Evolutionary conservation across 805 yeast genomes (phyloP), one percentile per base, ranked within the genome.

Genomic region (Saturnispora serradocipensis): DNA sequence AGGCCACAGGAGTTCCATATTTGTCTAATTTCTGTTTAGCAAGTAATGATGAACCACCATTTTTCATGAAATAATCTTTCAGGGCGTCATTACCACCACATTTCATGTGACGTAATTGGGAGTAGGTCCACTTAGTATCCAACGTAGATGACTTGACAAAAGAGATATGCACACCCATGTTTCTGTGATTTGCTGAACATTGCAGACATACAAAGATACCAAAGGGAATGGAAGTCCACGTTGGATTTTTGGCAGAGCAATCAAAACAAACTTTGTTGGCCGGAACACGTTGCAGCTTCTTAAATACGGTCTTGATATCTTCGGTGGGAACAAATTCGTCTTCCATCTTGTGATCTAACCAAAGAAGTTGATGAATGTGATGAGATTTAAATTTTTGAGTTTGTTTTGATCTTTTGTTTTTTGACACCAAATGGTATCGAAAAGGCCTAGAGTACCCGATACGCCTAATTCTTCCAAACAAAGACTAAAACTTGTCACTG

Each of bases 161-260:
- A 38, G 97, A 81, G 61, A 93, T 84, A 67, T 93, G 99, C 38
- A 90, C 97, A 54, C 99, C 99, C 70, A 93, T 70, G 67, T 89
- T 89, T 68, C 99, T 81, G 72, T 93, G 99, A 49, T 86, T 88
- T 3, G 98, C 90, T 50, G 96, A 86, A 68, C 99, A 93, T 67
- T 93, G 96, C 54, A 90, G 76, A 72, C 99, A 93, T 53, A 93
- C 72, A 66, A 90, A 78, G 49, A 90, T 86, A 51, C 97, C 99
- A 68, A 88, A 91, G 13, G 98, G 96, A 51, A 91, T 89, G 13
- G 98, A 91, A 3, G 99, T 88, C 99, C 99, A 93, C 0, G 98
- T 88, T 36, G 99, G 98, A 67, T 90, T 90, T 65, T 86, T 88
- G 60, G 90, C 86, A 49, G 85, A 78, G 69, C 99, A 93, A 66